Conservation (phyloP, 176 grass and related monocot species). For the Dactylis glomerata region DNA sequence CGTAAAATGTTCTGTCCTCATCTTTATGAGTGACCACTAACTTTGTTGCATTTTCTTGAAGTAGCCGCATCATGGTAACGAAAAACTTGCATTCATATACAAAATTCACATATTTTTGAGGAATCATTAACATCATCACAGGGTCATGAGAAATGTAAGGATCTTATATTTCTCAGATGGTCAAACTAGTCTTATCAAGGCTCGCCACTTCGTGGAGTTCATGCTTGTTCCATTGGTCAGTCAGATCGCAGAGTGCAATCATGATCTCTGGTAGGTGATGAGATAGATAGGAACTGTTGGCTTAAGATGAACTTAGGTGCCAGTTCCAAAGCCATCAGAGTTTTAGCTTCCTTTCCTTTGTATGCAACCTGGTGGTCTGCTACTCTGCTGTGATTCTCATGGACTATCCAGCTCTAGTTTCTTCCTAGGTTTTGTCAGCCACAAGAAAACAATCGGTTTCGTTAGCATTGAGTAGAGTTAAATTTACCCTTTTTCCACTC, state of each 20-base stretch:
- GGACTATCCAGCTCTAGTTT: background rate
- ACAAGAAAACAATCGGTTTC: slow-evolving; percentile 19
- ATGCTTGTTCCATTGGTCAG: background rate
- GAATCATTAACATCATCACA: background rate
- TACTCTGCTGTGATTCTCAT: slow-evolving; percentile 4
- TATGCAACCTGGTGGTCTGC: background rate
- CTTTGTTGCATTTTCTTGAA: slow-evolving; percentile 7
- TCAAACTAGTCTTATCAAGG: background rate
- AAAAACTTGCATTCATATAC: background rate
- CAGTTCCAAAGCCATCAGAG: background rate
- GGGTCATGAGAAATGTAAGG: background rate
- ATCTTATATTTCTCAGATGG: background rate
- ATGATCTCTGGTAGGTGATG: slow-evolving; percentile 6
- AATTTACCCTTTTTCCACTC: background rate
- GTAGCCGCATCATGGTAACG: background rate
- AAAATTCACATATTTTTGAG: background rate
- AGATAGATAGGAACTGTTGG: background rate
- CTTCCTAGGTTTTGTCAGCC: slow-evolving; percentile 29
- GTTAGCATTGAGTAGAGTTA: slow-evolving; percentile 12
- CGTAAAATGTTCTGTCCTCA: background rate
- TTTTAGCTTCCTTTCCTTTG: background rate
- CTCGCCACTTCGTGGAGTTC: background rate
- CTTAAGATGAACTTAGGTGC: background rate
- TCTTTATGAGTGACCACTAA: background rate
- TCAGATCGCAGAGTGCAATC: background rate